phyloP scores from a whole-genome alignment of 768 basidiomycete species.

The Rhizopogon vinicolor region DNA sequence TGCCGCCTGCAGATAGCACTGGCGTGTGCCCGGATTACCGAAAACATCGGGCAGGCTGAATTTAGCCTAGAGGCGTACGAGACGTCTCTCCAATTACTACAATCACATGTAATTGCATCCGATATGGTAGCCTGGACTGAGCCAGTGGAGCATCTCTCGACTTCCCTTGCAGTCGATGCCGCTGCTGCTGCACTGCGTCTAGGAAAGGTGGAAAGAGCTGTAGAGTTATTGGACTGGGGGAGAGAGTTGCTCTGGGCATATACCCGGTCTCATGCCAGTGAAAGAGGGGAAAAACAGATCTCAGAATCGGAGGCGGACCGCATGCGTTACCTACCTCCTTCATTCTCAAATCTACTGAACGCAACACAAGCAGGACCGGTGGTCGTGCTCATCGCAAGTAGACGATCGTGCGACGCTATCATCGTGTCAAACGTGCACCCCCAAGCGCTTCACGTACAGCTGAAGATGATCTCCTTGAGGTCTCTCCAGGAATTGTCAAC shows the following conservation, averaged over 20 bases:
- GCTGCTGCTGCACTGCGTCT: background rate
- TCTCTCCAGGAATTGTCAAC: background rate
- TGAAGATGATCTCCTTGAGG: background rate
- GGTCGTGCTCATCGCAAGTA: background rate
- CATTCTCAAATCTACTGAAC: background rate
- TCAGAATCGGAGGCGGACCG: background rate
- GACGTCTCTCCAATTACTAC: background rate
- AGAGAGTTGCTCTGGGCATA: background rate
- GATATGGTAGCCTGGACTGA: background rate
- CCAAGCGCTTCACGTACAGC: background rate
- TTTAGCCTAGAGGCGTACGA: conserved; percentile 3
- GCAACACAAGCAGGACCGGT: background rate
- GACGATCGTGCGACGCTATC: background rate
- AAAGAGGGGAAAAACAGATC: background rate
- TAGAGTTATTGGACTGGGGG: background rate
- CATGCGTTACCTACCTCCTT: background rate
- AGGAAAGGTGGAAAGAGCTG: background rate
- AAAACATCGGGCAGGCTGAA: background rate
- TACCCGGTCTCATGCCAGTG: background rate
- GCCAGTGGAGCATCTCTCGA: background rate
- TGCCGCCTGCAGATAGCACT: background rate
- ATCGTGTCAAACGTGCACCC: background rate
- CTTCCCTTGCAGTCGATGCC: background rate
- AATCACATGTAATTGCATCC: background rate
- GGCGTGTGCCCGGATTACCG: background rate